Conservation (phyloP, 805 yeast genomes). For the Candida insectorum region DNA sequence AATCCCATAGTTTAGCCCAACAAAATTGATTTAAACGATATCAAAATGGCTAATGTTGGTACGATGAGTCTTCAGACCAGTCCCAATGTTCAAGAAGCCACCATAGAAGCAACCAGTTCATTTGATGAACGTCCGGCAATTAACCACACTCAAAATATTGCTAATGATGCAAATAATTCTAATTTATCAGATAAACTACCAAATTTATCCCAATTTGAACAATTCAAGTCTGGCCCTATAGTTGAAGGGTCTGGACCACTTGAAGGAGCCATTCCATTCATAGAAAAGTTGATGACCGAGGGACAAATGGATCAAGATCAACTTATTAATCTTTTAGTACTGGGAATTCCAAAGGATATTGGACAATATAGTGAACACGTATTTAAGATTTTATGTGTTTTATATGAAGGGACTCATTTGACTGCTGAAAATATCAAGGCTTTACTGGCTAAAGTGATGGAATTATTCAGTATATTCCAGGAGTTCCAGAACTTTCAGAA, state of each 20-base stretch:
- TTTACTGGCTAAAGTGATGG: constrained; percentile 22
- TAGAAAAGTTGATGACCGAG: constrained; percentile 12
- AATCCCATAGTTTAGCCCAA: too few relatives aligned
- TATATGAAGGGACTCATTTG: constrained; percentile 9
- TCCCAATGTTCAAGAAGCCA: too few relatives aligned
- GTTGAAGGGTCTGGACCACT: not conserved
- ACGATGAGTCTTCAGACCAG: too few relatives aligned
- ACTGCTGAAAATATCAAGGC: constrained; percentile 11
- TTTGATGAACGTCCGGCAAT: too few relatives aligned
- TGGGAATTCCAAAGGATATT: constrained; percentile 26
- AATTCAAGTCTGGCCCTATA: too few relatives aligned
- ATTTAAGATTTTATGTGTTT: constrained; percentile 24
- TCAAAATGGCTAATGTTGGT: too few relatives aligned
- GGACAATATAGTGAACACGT: constrained; percentile 39
- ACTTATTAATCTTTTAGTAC: constrained; percentile 16
- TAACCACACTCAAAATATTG: too few relatives aligned
- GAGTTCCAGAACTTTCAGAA: constrained; percentile 18
- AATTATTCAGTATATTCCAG: constrained; percentile 22
- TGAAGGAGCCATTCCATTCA: constrained; percentile 1
- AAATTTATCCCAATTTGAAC: not conserved
- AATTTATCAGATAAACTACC: not conserved
- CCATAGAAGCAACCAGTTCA: too few relatives aligned
- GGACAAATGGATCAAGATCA: constrained; percentile 20
- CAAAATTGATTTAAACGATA: too few relatives aligned
- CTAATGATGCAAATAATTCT: too few relatives aligned